Percentiles rank a stretch among this genome's conserved stretches.
phyloP scores from a whole-genome alignment of 2,329 filamentous ascomycete species.

The Cladosporium sp. region DNA sequence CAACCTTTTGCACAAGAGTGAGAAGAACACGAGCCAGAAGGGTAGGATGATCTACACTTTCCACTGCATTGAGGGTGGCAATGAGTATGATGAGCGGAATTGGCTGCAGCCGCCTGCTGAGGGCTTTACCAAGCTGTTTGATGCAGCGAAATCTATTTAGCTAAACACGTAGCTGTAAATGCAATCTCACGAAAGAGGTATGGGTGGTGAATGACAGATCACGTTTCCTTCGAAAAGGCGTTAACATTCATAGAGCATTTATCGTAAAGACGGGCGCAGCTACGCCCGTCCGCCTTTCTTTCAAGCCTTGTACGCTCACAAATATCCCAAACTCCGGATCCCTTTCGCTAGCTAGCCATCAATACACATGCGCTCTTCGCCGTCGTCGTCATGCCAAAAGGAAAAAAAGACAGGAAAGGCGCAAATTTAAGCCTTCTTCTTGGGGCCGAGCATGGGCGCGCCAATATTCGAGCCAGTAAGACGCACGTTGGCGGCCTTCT shows the following conservation, averaged over 20 bases:
- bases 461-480: constrained; percentile 61
- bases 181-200: neutral
- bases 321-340: constrained; percentile 17
- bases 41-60: constrained; percentile 96
- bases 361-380: constrained; percentile 3
- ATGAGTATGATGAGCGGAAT: constrained; percentile 80
- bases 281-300: neutral
- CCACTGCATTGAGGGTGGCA: constrained; percentile 85
- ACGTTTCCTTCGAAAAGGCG: constrained; percentile 4
- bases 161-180: neutral
- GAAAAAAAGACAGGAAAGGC: neutral
- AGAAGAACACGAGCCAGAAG: constrained; percentile 82
- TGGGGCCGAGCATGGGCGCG: constrained; percentile 72
- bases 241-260: constrained; percentile 20
- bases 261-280: constrained; percentile 15
- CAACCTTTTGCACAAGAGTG: constrained; percentile 93
- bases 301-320: constrained; percentile 15
- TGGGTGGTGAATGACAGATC: neutral
- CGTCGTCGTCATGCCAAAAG: neutral
- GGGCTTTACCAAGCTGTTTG: constrained; percentile 59
- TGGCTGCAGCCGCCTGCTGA: constrained; percentile 85
- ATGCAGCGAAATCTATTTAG: neutral
- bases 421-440: constrained; percentile 56
- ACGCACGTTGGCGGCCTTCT: constrained; percentile 53
- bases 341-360: constrained; percentile 18